Percentiles rank a stretch among this genome's conserved stretches.
These are phyloP conservation scores for Cutaneotrichosporon cutaneum DNA, from an alignment of 1,284 basidiomycete genomes.

Conservation along the genomic window DNA sequence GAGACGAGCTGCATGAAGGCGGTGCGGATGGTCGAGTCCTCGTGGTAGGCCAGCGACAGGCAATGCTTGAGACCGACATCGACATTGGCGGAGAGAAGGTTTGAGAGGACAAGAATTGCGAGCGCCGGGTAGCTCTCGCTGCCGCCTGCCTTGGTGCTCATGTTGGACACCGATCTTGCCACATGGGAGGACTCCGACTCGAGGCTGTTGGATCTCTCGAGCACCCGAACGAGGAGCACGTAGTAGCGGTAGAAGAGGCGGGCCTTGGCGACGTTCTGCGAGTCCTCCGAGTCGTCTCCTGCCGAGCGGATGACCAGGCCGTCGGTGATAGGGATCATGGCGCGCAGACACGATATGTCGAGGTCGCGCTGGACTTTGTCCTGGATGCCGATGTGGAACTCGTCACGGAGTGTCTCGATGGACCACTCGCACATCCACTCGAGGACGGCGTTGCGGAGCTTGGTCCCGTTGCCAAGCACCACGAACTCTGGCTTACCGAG, in stretches of 20 bases:
- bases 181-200: slow-evolving; percentile 28
- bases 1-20: slow-evolving; percentile 89
- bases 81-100: slow-evolving; percentile 79
- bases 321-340: slow-evolving; percentile 72
- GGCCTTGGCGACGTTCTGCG: slow-evolving; percentile 66
- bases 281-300: slow-evolving; percentile 63
- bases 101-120: slow-evolving; percentile 68
- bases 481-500: slow-evolving; percentile 64
- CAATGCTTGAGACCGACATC: slow-evolving; percentile 88
- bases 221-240: slow-evolving; percentile 62
- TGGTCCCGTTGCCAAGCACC: slow-evolving; percentile 65
- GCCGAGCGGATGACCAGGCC: slow-evolving; percentile 66
- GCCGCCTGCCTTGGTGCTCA: slow-evolving; percentile 19
- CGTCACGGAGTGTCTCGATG: slow-evolving; percentile 33
- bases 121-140: slow-evolving; percentile 28
- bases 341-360: slow-evolving; percentile 68
- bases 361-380: slow-evolving; percentile 58
- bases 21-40: slow-evolving; percentile 68
- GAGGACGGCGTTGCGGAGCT: slow-evolving; percentile 67
- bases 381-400: slow-evolving; percentile 20
- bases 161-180: slow-evolving; percentile 22
- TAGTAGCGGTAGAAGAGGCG: slow-evolving; percentile 76
- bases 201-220: slow-evolving; percentile 56
- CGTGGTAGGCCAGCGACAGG: slow-evolving; percentile 73
- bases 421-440: slow-evolving; percentile 75